These are phyloP conservation scores for Pythium sp. DNA, from an alignment of 352 stramenopile genomes.

Conservation along the genomic window DNA sequence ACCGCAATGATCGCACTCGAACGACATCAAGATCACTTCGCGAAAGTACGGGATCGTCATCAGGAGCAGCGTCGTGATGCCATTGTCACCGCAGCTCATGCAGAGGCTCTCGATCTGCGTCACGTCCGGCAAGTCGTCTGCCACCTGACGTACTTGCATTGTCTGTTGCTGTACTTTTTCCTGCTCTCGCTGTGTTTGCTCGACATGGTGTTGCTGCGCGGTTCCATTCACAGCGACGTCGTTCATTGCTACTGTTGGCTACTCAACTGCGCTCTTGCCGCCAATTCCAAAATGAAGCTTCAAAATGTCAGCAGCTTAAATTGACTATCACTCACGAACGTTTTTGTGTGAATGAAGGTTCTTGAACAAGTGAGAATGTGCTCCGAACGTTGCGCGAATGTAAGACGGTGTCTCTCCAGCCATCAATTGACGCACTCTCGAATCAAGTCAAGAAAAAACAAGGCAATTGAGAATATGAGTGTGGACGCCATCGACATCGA, in stretches of 20 bases:
- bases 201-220: neutral
- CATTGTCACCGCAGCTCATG: neutral
- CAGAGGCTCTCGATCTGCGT: neutral
- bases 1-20: neutral
- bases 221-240: neutral
- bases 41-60: neutral
- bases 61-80: neutral
- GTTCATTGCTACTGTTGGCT: neutral
- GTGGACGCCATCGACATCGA: slow-evolving; percentile 1
- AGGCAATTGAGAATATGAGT: slow-evolving; percentile 1
- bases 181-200: neutral
- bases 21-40: neutral
- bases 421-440: too few relatives aligned
- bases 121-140: neutral
- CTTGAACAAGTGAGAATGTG: neutral
- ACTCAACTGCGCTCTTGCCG: neutral
- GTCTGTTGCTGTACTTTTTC: neutral
- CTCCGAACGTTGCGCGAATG: neutral
- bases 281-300: neutral
- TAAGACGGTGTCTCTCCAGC: neutral
- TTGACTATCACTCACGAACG: neutral
- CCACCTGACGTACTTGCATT: neutral
- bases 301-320: neutral
- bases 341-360: neutral
- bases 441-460: too few relatives aligned